Evolutionary conservation across 352 stramenopile genomes (phyloP), one percentile per base, ranked within the genome.

Genomic region (Pythium insidiosum): DNA sequence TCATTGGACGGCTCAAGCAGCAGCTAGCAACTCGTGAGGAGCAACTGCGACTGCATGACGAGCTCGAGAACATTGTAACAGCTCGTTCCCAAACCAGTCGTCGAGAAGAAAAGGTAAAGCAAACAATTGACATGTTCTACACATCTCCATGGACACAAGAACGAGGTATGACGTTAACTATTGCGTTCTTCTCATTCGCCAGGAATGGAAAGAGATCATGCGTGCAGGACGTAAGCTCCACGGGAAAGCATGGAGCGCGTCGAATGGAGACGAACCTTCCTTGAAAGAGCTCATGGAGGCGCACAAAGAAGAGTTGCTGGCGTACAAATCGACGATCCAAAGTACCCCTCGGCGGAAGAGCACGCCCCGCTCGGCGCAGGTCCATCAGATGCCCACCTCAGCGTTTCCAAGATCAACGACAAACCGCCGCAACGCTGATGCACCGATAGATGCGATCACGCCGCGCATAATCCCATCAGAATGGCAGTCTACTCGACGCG

Each of bases 151-250:
- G n/a, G n/a, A n/a, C n/a, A n/a, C n/a, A n/a, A n/a, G n/a, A n/a
- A n/a, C n/a, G n/a, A n/a, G n/a, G n/a, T n/a, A n/a, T n/a, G n/a
- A n/a, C n/a, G n/a, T n/a, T n/a, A n/a, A n/a, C n/a, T n/a, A n/a
- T n/a, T n/a, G n/a, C n/a, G n/a, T n/a, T n/a, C n/a, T n/a, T n/a
- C n/a, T n/a, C n/a, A n/a, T n/a, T n/a, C n/a, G n/a, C 23, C 25
- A 83, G 68, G 68, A 87, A 55, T 89, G 76, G 76, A 44, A 56
- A 15, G 60, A 61, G 44, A 61, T 87, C 47, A 85, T 89, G 69
- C 71, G 68, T 41, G 67, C 67, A 0, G 76, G 76, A 4, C 63
- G 65, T 15, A 78, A 74, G 41, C 18, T 88, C 0, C 71, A 89
- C 35, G 72, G 73, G 6, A 66, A 84, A 13, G 74, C 74, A 15